Evolutionary conservation across 1,284 basidiomycete genomes (phyloP), one percentile per base, ranked within the genome.

Genomic region (Bjerkandera adusta): DNA sequence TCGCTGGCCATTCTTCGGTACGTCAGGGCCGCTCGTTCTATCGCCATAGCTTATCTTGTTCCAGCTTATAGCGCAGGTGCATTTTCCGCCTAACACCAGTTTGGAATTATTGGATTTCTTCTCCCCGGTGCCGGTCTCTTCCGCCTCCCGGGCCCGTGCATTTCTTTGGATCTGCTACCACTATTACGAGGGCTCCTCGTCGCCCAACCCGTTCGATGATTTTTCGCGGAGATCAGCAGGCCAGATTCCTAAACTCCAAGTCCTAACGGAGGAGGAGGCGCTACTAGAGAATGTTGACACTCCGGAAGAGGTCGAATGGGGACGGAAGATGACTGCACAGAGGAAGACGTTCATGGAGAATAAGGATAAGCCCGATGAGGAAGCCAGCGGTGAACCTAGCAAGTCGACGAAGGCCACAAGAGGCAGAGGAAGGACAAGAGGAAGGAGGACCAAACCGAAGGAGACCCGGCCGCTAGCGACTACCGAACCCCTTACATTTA

Each of bases 101-200:
- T 52, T 77, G 49, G 78, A 85, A 50, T 78, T 88, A 50, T 64
- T 78, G 43, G 86, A 89, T 60, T 67, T 89, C 50, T 89, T 89
- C 65, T 69, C 79, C 20, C 77, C 81, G 38, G 70, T 71, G 38
- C 71, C 75, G 45, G 63, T 82, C 27, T 81, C 83, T 1, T 83
- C 84, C 6, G 60, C 62, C 22, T 79, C 80, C 35, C 78, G 85
- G 35, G 83, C 83, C 0, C 75, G 70, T n/a, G 79, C 77, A 2
- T 86, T 90, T 47, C 76, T 92, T 18, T 91, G 88, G 83, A 73
- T 90, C 35, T 69, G 88, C 46, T 89, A 82, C 61, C 75, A 89
- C 59, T 89, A 92, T 61, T 71, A 90, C 48, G 89, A 92, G 64
- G 71, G 70, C 36, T 68, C 77, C 6, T 66, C 67, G 3, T 62